These are phyloP conservation scores for Hirschioporus abietinus DNA, from an alignment of 768 basidiomycete genomes.

Conservation along the genomic window DNA sequence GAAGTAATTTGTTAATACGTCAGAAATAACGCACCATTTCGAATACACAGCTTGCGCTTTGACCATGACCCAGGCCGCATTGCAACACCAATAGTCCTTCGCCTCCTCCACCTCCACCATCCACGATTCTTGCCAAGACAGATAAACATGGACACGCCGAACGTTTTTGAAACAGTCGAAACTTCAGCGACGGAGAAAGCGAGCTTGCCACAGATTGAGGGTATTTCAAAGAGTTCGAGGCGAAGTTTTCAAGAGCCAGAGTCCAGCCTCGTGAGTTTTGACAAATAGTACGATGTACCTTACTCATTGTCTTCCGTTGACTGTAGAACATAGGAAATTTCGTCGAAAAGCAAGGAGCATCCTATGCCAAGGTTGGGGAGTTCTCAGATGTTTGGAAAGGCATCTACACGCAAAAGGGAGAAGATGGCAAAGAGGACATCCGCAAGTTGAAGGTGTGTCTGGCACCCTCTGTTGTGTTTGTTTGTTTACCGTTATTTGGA, in stretches of 20 bases:
- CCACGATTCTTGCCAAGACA: too few species aligned
- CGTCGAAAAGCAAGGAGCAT: background rate
- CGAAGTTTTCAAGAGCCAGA: background rate
- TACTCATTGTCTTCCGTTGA: background rate
- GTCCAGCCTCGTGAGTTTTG: background rate
- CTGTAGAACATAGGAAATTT: background rate
- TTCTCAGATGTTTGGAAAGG: background rate
- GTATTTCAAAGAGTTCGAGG: too few species aligned
- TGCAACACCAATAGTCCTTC: too few species aligned
- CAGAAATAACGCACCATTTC: too few species aligned
- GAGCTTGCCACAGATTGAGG: too few species aligned
- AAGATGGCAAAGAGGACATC: background rate
- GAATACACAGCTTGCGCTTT: too few species aligned
- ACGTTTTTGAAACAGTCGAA: too few species aligned
- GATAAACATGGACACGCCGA: too few species aligned
- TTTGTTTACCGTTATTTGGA: background rate
- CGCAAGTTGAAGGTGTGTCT: background rate
- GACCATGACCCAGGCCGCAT: too few species aligned
- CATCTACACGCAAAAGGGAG: background rate
- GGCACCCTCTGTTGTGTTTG: background rate
- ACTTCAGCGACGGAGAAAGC: too few species aligned
- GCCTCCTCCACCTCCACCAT: too few species aligned
- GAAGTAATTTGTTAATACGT: too few species aligned
- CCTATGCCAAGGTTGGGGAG: slow-evolving; percentile 1
- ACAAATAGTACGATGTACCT: background rate